Base-by-base conservation (phyloP, 2,329 filamentous ascomycete species). In the Sarocladium oryzae region DNA sequence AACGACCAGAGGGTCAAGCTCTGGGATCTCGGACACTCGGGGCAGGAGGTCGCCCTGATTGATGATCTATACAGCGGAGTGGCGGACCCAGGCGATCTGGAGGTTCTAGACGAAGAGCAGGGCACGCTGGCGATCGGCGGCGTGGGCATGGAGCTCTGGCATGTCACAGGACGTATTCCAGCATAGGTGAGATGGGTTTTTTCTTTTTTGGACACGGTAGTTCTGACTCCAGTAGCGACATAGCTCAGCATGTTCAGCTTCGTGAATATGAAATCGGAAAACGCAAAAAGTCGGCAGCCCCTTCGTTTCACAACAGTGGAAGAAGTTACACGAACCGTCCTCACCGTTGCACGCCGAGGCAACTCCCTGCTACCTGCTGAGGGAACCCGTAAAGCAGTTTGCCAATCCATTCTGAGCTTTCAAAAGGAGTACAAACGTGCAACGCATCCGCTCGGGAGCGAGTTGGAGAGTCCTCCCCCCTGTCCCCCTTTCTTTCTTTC, bases 1-100 rank as follows among this genome's bases (percentile, higher is more conserved):
- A 85, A 82, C 55, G 82, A 85, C 63, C 82, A 85, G 65, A 69
- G 78, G 15, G 64, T 84, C 45, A 82, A 78, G 67, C 58, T 71
- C 4, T 84, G 81, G 81, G 38, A 51, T 9, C 51, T 35, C 20
- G 33, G 37, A 1, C 57, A 56, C 35, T 57, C 55, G 51, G 49
- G 52, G 20, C 49, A 57, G 52, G 41, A 56, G 37, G 46, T 57
- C 48, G 20, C 67, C 43, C 58, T 79, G 50, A 54, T 76, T n/a
- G 72, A 70, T 23, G 73, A 81, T 54, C 61, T 63, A 16, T 80
- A 79, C 56, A 84, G 80, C 54, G 73, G 77, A n/a, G 72, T 85
- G 5, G 80, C 81, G 20, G 82, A 85, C 55, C 69, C 79, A 1
- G 79, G 78, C 3, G 78, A 75, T 49, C 51, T 84, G 28, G 74